A percentile compares a stretch with the other conserved stretches of the same genome.
phyloP scores from a whole-genome alignment of 1,284 basidiomycete genomes.

The Xerocomus minutiporus region DNA sequence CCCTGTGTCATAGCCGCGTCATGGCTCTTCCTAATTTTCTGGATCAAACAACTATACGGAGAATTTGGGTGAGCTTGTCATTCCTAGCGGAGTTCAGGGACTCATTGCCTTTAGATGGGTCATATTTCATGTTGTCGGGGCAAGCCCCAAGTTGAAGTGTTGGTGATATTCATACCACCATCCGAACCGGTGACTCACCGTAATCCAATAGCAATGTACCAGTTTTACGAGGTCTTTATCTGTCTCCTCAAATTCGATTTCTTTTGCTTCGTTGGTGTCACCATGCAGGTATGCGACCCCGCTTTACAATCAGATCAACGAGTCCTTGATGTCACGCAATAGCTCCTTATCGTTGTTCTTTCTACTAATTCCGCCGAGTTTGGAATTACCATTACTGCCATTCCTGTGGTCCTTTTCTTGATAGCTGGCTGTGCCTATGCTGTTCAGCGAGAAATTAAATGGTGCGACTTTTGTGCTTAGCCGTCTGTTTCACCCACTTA shows the following conservation, averaged over 20 bases:
- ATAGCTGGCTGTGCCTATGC: constrained; percentile 65
- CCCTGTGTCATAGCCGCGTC: constrained; percentile 51
- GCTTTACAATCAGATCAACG: background rate
- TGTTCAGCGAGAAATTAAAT: constrained; percentile 74
- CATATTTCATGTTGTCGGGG: constrained; percentile 80
- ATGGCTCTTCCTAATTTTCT: constrained; percentile 51
- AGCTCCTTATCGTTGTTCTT: constrained; percentile 76
- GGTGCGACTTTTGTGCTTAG: constrained; percentile 38
- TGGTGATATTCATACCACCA: constrained; percentile 24
- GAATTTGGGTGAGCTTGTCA: constrained; percentile 54
- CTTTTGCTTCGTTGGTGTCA: constrained; percentile 79
- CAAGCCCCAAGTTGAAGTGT: constrained; percentile 77
- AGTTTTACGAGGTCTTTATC: constrained; percentile 79
- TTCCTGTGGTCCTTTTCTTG: constrained; percentile 70
- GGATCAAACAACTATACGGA: constrained; percentile 50
- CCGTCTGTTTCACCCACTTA: constrained; percentile 1
- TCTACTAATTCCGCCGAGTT: constrained; percentile 63
- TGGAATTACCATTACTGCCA: constrained; percentile 73
- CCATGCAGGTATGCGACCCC: constrained; percentile 61
- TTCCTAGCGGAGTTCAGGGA: background rate
- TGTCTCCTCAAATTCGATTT: constrained; percentile 86
- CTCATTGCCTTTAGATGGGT: constrained; percentile 56
- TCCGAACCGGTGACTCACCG: constrained; percentile 4
- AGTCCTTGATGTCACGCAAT: background rate
- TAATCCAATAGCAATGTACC: constrained; percentile 64